phyloP scores from a whole-genome alignment of 352 stramenopile genomes.

The Elongisporangium anandrum region DNA sequence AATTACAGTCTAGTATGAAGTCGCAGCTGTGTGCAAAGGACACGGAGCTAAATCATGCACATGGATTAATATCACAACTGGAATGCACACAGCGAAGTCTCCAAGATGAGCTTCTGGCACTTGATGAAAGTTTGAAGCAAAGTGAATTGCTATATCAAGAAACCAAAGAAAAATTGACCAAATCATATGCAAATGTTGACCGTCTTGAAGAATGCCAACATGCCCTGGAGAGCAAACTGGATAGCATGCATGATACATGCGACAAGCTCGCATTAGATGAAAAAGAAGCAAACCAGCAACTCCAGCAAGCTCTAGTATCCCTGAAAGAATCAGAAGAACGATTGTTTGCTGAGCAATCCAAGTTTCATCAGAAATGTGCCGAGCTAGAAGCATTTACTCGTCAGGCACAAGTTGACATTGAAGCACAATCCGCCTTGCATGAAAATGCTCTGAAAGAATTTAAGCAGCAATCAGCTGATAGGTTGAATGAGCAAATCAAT shows the following conservation, averaged over 20 bases:
- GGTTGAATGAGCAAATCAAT: conserved; percentile 4
- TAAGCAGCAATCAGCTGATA: conserved; percentile 13
- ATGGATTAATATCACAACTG: conserved; percentile 2
- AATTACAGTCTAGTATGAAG: not conserved
- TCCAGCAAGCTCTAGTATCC: conserved; percentile 10
- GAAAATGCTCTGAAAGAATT: conserved; percentile 14
- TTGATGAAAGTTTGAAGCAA: conserved; percentile 13
- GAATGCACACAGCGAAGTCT: conserved; percentile 13
- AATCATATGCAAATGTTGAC: conserved; percentile 15
- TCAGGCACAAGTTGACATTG: not conserved
- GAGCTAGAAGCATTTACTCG: conserved; percentile 11
- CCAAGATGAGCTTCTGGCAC: conserved; percentile 11
- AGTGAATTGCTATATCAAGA: conserved; percentile 15
- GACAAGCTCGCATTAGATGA: conserved; percentile 18
- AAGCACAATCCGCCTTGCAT: conserved; percentile 1
- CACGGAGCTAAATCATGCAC: not conserved
- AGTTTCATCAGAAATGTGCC: conserved; percentile 16
- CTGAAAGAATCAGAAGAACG: conserved; percentile 15
- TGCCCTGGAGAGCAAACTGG: conserved; percentile 12
- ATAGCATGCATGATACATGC: conserved; percentile 6
- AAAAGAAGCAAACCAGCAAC: conserved; percentile 7
- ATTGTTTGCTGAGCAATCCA: conserved; percentile 13
- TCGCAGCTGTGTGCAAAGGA: not conserved
- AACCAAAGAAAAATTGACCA: conserved; percentile 9
- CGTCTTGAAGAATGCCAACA: conserved; percentile 18